Evolutionary conservation across 2,329 filamentous ascomycete genomes (phyloP), one percentile per base, ranked within the genome.

Genomic region (Graphilbum fragrans): DNA sequence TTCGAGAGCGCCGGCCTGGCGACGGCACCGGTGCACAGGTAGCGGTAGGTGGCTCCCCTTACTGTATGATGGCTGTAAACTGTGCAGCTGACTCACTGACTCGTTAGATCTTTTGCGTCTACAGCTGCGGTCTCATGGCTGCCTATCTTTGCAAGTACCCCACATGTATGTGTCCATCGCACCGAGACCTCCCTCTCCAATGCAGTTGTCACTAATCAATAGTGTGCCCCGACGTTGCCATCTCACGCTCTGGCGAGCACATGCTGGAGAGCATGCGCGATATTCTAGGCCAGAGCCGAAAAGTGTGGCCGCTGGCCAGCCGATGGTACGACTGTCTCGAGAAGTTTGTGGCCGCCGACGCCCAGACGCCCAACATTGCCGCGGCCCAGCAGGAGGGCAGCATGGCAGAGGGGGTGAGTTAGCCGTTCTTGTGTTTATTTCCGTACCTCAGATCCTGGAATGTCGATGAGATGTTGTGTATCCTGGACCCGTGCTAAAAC

Each of bases 11-110:
- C 3, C 55, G 60, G 5, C 56, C 61, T 0, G 61, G 67, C 29
- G 66, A 69, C 43, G 64, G 64, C 37, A 62, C 70, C 5, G 68
- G 69, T 2, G 66, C 67, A 1, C 68, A 72, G 47, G 70, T 72
- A 54, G 62, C 66, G 16, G 65, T 63, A 48, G 49, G 60, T 34
- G 4, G 5, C 7, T 10, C 29, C n/a, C n/a, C n/a, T n/a, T n/a
- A n/a, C n/a, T n/a, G n/a, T n/a, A n/a, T n/a, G n/a, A n/a, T n/a
- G n/a, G n/a, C n/a, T n/a, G n/a, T n/a, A n/a, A n/a, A n/a, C n/a
- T n/a, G n/a, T n/a, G n/a, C n/a, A n/a, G n/a, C n/a, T n/a, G n/a
- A n/a, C n/a, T n/a, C n/a, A n/a, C n/a, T n/a, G n/a, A n/a, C n/a
- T n/a, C n/a, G 29, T 19, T 37, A 64, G 55, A 55, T 67, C 2